These are phyloP conservation scores for Wallacemonas sp. DNA, from an alignment of 208 protist genomes.

Conservation along the genomic window DNA sequence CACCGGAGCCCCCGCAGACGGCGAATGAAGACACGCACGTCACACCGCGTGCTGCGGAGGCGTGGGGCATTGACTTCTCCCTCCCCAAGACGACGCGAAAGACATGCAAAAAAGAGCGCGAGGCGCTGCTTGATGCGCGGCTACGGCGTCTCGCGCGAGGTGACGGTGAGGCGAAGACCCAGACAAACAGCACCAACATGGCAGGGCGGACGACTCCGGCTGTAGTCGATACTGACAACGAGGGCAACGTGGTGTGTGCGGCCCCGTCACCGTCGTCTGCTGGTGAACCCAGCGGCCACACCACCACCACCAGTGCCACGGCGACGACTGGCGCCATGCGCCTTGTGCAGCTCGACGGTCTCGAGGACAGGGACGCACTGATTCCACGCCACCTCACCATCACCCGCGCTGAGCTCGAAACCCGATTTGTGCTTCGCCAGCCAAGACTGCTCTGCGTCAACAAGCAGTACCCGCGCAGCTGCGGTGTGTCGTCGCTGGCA, in stretches of 20 bases:
- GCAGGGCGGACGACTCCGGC: background rate
- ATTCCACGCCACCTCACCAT: conserved; percentile 72
- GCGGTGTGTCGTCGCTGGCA: conserved; percentile 84
- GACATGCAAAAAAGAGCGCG: conserved; percentile 68
- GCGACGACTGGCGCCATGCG: conserved; percentile 27
- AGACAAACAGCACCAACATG: background rate
- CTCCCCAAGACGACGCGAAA: conserved; percentile 41
- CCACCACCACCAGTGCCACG: no score
- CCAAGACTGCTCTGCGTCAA: conserved; percentile 74
- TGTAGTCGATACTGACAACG: conserved; percentile 27
- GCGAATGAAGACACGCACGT: background rate
- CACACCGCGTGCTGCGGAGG: conserved; percentile 27
- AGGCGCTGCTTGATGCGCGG: conserved; percentile 44
- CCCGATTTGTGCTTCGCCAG: conserved; percentile 68
- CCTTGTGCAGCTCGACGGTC: conserved; percentile 51
- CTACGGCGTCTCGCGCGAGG: conserved; percentile 21
- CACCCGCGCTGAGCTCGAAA: conserved; percentile 62
- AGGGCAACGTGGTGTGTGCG: conserved; percentile 42
- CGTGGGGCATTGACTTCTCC: conserved; percentile 77
- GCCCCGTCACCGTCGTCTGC: no score
- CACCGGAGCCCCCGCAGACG: background rate
- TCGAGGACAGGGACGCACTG: conserved; percentile 44
- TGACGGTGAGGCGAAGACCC: background rate
- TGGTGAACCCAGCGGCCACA: no score
- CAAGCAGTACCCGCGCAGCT: conserved; percentile 92